phyloP scores from a whole-genome alignment of 352 stramenopile species.

The Pythium myriotylum region DNA sequence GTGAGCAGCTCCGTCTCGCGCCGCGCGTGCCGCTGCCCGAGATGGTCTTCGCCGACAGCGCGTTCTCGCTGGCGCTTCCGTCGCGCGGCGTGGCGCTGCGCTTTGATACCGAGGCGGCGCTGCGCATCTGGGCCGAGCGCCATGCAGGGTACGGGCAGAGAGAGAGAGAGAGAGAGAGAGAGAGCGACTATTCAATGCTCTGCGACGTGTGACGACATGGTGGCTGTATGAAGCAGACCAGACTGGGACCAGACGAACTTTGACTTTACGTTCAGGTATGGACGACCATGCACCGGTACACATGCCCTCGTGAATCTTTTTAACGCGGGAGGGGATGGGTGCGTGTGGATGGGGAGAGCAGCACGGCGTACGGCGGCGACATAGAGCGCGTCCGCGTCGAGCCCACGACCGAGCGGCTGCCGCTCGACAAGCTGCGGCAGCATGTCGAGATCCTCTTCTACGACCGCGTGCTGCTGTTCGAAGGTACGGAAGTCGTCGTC shows the following conservation, averaged over 20 bases:
- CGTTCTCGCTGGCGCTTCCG: slow-evolving; percentile 34
- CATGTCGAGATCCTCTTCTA: slow-evolving; percentile 62
- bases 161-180: too few species aligned
- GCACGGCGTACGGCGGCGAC: slow-evolving; percentile 39
- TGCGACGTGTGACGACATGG: slow-evolving; percentile 1
- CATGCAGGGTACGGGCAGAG: slow-evolving; percentile 19
- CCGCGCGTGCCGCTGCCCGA: slow-evolving; percentile 55
- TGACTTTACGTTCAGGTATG: slow-evolving; percentile 66
- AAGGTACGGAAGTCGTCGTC: slow-evolving; percentile 37
- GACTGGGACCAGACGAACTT: slow-evolving; percentile 43
- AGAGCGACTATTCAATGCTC: neutral
- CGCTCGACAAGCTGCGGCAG: slow-evolving; percentile 56
- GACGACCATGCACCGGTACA: neutral
- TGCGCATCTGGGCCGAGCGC: slow-evolving; percentile 44
- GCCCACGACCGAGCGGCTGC: slow-evolving; percentile 38
- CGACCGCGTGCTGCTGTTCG: slow-evolving; percentile 58
- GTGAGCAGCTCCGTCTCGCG: slow-evolving; percentile 24
- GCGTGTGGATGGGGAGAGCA: too few species aligned
- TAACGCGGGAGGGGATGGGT: too few species aligned
- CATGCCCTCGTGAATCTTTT: too few species aligned
- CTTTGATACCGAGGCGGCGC: slow-evolving; percentile 45
- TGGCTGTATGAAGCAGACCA: too few species aligned
- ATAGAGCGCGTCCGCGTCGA: slow-evolving; percentile 20
- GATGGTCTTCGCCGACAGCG: slow-evolving; percentile 56
- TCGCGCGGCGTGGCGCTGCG: slow-evolving; percentile 33